phyloP scores from a whole-genome alignment of 441 rosid genomes.

The Erodium moschatum region DNA sequence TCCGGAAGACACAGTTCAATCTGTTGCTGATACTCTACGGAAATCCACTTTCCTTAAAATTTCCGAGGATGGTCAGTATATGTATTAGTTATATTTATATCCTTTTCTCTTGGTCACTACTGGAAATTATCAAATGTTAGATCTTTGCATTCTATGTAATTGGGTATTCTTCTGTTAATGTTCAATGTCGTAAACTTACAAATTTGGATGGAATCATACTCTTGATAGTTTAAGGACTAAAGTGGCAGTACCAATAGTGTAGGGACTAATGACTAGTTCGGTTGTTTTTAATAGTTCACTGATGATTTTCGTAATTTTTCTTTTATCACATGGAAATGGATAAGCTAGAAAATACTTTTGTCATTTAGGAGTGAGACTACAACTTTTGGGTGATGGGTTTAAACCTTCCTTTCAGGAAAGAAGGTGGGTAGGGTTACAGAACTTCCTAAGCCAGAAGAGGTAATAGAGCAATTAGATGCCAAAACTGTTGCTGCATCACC shows the following conservation, averaged over 20 bases:
- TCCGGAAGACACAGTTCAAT: slow-evolving; percentile 21
- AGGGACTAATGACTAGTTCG: too few species aligned
- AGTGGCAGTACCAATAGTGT: not conserved
- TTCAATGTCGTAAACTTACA: too few species aligned
- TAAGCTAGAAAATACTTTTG: too few species aligned
- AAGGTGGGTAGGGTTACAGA: slow-evolving; percentile 37
- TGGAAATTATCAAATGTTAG: not conserved
- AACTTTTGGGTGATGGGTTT: not conserved
- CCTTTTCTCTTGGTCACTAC: not conserved
- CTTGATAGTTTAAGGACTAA: too few species aligned
- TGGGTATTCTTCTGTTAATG: not conserved
- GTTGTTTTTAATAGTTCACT: not conserved
- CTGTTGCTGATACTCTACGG: slow-evolving; percentile 34
- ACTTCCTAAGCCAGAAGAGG: slow-evolving; percentile 33
- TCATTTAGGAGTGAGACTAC: too few species aligned
- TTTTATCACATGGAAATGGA: too few species aligned
- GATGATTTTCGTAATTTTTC: too few species aligned
- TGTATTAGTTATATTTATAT: not conserved
- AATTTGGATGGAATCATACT: not conserved
- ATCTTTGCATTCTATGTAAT: not conserved
- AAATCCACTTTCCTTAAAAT: slow-evolving; percentile 35
- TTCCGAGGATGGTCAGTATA: slow-evolving; percentile 37
- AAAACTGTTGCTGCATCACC: slow-evolving; percentile 49
- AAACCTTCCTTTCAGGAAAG: slow-evolving; percentile 22
- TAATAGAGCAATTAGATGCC: slow-evolving; percentile 40